Conservation (phyloP, 1,284 basidiomycete species). For the Melanopsichium pennsylvanicum region DNA sequence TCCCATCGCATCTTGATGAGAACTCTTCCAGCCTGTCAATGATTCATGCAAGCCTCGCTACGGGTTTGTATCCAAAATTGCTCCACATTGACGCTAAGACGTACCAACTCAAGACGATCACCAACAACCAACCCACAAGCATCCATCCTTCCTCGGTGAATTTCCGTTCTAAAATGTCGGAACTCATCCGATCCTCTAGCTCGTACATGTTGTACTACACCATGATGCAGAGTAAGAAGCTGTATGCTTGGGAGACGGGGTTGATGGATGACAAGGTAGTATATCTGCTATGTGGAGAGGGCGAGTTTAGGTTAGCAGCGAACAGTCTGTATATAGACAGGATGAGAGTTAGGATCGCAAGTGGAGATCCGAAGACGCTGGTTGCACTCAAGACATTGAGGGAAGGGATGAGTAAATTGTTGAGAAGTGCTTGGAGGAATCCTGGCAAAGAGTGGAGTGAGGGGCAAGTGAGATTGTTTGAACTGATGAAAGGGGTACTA, state of each 20-base stretch:
- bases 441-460: constrained; percentile 73
- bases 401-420: constrained; percentile 72
- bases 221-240: constrained; percentile 83
- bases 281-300: constrained; percentile 86
- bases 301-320: constrained; percentile 84
- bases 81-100: constrained; percentile 73
- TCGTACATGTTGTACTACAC: constrained; percentile 52
- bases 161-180: constrained; percentile 38
- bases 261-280: constrained; percentile 86
- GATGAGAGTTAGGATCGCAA: constrained; percentile 78
- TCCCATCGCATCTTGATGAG: constrained; percentile 75
- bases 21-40: constrained; percentile 74
- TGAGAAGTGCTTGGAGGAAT: constrained; percentile 70
- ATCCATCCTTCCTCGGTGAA: constrained; percentile 81
- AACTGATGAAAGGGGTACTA: constrained; percentile 66
- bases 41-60: constrained; percentile 82
- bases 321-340: constrained; percentile 81
- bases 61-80: constrained; percentile 92
- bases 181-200: constrained; percentile 25
- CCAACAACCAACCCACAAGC: constrained; percentile 82
- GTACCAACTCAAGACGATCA: constrained; percentile 78
- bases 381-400: constrained; percentile 84
- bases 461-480: constrained; percentile 75
- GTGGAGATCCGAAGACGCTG: constrained; percentile 73
- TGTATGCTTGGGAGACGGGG: constrained; percentile 95